Base-by-base conservation (phyloP, 139 green algal genomes). In the Diplosphaera chodatii region DNA sequence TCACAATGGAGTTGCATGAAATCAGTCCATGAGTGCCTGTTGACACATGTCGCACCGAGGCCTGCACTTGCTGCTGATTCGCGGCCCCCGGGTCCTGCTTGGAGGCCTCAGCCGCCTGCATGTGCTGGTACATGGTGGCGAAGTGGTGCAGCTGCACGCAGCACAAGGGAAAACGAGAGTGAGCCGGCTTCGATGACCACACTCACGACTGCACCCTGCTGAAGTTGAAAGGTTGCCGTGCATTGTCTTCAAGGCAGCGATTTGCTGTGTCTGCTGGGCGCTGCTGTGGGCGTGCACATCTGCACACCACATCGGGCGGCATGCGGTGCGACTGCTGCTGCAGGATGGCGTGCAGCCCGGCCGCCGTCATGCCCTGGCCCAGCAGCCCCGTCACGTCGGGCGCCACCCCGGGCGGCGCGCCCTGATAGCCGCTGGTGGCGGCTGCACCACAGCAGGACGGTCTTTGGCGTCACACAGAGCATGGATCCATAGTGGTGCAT, bases 321-420 rank as follows among this genome's bases (percentile, higher is more conserved):
- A 59, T 59, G 48, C 48, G 48, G 48, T 59, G 48, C 48, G 48
- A 59, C 48, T 59, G 48, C 48, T 59, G 48, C 48, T 59, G 48
- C 48, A 59, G 48, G 16, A 59, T 59, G 48, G 48, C 48, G 13
- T 59, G 48, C 48, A 59, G 48, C 48, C 48, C 48, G 10, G 48
- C 48, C 13, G 48, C 48, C 48, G 48, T 59, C 48, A 59, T 59
- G 48, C 48, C 48, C 48, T 59, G 48, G 48, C 48, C 48, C 48
- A 59, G 48, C 48, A 59, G 48, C 10, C 48, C 48, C 48, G 48
- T 18, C 16, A 59, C 48, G 16, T 59, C 48, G 3, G 8, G 48
- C 48, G 48, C 13, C 10, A 23, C 48, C 10, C 16, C 48, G 25
- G 48, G 48, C 16, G 48, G 16, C 48, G 16, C 48, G 48, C 48